Base-by-base conservation (phyloP, 495 filamentous ascomycete genomes). In the Neurospora sp. region DNA sequence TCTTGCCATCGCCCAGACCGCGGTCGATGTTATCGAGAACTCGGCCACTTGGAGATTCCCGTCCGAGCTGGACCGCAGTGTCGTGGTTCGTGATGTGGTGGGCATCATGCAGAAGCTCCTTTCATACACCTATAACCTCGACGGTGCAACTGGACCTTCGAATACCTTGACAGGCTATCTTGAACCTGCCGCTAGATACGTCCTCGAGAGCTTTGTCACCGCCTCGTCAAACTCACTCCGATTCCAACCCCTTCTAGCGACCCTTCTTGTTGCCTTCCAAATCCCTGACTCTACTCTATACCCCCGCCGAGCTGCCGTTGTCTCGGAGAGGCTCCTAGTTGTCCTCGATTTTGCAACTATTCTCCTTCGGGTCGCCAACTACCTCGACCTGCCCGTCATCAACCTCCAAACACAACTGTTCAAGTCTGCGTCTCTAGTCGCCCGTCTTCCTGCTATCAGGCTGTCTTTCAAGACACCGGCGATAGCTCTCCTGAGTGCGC, bases 21-120 rank as follows among this genome's bases (percentile, higher is more conserved):
- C 92, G 76, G 84, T 94, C 38, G 94, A 97, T 76, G 86, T 96
- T 8, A 92, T 93, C 76, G 92, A 95, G 82, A 93, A 90, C 79
- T 91, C 89, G 20, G 86, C 86, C 22, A 92, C 88, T 7, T 98
- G 94, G 96, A 91, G 89, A 75, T 97, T 96, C 78, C 85, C 85
- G 12, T 84, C 87, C 5, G 84, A 87, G 20, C 84, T 90, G 38
- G 89, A 94, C 70, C 88, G 89, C 69, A 86, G 91, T 73, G 73
- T 84, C 14, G 69, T 89, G 61, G 73, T 87, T 78, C 38, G 82
- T 74, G 77, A 87, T 38, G 82, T 98, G 37, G 86, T 91, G 8
- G 84, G 78, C 8, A 87, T 89, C 22, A 93, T 98, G 78, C 85
- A 91, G 74, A 89, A 86, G 22, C 86, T 97, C 39, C 79, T 97